Conservation (phyloP, 169 alveolate genomes). For the Eimeria acervulina region DNA sequence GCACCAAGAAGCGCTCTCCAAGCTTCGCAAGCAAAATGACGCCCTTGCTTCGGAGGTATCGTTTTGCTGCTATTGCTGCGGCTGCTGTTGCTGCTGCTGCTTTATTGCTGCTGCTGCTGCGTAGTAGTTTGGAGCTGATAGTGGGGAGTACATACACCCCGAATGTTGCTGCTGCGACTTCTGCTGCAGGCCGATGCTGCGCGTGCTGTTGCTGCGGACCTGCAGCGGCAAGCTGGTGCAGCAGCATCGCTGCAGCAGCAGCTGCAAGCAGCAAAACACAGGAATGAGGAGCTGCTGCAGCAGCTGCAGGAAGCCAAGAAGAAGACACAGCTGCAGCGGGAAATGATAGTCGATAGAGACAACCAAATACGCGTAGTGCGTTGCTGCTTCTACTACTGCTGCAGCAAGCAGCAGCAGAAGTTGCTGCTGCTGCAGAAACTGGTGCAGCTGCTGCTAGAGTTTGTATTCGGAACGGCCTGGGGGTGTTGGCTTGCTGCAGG, state of each 20-base stretch:
- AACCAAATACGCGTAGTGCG: conserved; percentile 30
- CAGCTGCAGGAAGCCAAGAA: conserved; percentile 70
- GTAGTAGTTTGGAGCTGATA: neutral
- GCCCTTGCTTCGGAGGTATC: conserved; percentile 60
- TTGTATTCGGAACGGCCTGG: neutral
- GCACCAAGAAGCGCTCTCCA: conserved; percentile 19
- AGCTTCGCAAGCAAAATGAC: conserved; percentile 50
- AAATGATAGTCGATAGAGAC: conserved; percentile 11
- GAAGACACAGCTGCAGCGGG: conserved; percentile 68
- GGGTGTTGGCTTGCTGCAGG: neutral
- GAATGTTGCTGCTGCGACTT: conserved; percentile 25
- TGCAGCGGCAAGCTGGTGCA: conserved; percentile 59
- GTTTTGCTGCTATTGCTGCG: neutral
- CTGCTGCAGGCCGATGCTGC: conserved; percentile 59
- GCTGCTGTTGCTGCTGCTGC: conserved; percentile 42
- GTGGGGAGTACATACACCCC: conserved; percentile 8
- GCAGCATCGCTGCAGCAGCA: conserved; percentile 72
- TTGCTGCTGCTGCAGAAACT: neutral
- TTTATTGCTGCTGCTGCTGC: conserved; percentile 8
- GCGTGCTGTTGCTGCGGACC: conserved; percentile 57
- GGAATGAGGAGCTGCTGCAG: conserved; percentile 62
- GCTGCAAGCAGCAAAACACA: conserved; percentile 53
- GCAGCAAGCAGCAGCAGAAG: conserved; percentile 1
- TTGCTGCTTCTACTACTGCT: neutral
- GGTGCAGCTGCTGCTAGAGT: conserved; percentile 8